Evolutionary conservation across 257 asterid species (phyloP).

Genomic region (Phtheirospermum japonicum): DNA sequence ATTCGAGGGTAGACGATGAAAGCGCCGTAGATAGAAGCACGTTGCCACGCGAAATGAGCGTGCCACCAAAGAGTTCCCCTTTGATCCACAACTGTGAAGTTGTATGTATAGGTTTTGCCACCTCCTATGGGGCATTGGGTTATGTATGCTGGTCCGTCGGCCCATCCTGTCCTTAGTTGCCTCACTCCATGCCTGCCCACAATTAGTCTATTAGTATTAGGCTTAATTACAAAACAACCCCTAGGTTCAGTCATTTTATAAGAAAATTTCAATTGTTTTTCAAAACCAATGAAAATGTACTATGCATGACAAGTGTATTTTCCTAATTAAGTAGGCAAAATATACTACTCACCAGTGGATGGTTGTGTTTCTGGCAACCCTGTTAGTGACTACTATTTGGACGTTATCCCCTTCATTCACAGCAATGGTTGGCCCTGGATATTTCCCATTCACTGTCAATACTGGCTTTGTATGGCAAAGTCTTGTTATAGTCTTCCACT

Average conservation of each 20-base stretch:
- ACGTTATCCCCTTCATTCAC: slow-evolving; percentile 75
- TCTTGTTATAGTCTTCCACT: slow-evolving; percentile 58
- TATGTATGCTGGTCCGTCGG: slow-evolving; percentile 83
- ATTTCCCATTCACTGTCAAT: slow-evolving; percentile 59
- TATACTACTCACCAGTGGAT: slow-evolving; percentile 62
- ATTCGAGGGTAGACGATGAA: slow-evolving; percentile 60
- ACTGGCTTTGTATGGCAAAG: slow-evolving; percentile 50
- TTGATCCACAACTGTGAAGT: slow-evolving; percentile 48
- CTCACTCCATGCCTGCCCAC: slow-evolving; percentile 67
- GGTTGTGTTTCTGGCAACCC: slow-evolving; percentile 54
- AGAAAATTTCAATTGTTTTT: too few species aligned
- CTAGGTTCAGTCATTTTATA: too few species aligned
- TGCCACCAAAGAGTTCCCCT: slow-evolving; percentile 87
- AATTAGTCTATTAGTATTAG: too few species aligned
- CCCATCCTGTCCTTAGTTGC: slow-evolving; percentile 70
- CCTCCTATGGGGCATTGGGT: slow-evolving; percentile 68
- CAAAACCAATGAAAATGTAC: too few species aligned
- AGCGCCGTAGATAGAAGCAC: slow-evolving; percentile 73
- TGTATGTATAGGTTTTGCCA: slow-evolving; percentile 51
- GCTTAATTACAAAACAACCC: too few species aligned
- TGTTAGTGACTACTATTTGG: slow-evolving; percentile 52
- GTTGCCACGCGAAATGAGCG: slow-evolving; percentile 82
- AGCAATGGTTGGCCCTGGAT: slow-evolving; percentile 66
- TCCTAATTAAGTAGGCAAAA: too few species aligned
- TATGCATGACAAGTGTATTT: too few species aligned